Conservation (phyloP, 805 yeast species). For the Cyberlindnera samutprakarnensis region DNA sequence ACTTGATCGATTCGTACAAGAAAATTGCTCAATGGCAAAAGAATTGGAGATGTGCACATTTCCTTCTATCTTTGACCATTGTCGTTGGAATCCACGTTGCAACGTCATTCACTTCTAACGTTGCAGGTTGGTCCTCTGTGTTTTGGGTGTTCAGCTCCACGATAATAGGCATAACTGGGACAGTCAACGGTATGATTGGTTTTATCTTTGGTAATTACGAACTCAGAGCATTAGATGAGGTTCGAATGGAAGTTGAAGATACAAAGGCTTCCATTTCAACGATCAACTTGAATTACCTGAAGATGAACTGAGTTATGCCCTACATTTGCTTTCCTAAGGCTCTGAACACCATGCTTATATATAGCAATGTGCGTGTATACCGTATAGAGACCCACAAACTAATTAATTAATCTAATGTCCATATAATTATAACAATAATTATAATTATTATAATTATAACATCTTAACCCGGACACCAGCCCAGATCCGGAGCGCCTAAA, state of each 20-base stretch:
- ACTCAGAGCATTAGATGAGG: slow-evolving; percentile 67
- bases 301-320: no score
- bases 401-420: no score
- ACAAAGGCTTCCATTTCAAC: no score
- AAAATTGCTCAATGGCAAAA: slow-evolving; percentile 54
- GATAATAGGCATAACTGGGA: slow-evolving; percentile 56
- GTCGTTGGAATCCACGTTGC: slow-evolving; percentile 48
- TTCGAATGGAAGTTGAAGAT: slow-evolving; percentile 56
- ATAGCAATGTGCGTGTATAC: no score
- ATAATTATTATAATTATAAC: no score
- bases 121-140: slow-evolving; percentile 57
- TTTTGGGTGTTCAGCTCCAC: slow-evolving; percentile 52
- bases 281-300: no score
- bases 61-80: slow-evolving; percentile 44
- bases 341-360: no score
- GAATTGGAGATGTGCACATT: slow-evolving; percentile 59
- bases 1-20: slow-evolving; percentile 38
- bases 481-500: no score
- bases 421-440: no score
- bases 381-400: no score
- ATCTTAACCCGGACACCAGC: no score
- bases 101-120: slow-evolving; percentile 49
- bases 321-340: no score
- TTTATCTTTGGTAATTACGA: slow-evolving; percentile 77
- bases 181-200: slow-evolving; percentile 71